Evolutionary conservation across 371 early-diverging fungal species (phyloP), one percentile per base, ranked within the genome.

Genomic region (Apophysomyces trapeziformis): DNA sequence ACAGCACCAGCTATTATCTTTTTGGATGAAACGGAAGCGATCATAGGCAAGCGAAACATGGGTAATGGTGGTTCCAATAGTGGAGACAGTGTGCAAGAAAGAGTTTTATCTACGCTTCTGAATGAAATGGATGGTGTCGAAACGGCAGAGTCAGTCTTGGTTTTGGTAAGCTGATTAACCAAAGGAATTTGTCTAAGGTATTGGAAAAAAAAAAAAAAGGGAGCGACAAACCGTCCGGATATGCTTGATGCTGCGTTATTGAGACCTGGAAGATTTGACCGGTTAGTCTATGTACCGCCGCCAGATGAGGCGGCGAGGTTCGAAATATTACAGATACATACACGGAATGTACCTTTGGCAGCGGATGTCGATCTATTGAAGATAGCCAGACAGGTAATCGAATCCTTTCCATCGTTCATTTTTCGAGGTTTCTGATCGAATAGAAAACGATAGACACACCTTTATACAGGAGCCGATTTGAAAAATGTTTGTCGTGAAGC

Each of bases 51-150:
- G 76, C 90, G 93, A 68, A 89, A 85, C 61, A 91, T 83, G 88
- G 92, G 90, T 1, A 66, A 84, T 32, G 88, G 81, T 8, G 85
- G 85, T 39, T 80, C 78, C 5, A 73, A 78, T n/a, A 85, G 88
- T 1, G 87, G 88, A 0, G 96, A 96, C 65, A 79, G 87, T 32
- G 97, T 96, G 4, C 94, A 92, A 65, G 96, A 96, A 69, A 83
- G 98, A 12, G 87, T 97, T 0, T 68, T 98, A 16, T 91, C 96
- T 4, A 95, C 93, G 6, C 77, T 99, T 60, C 74, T 99, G 62
- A 97, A 97, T 66, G 99, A 99, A 73, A 96, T 99, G 97, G 99
- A 99, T 75, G 99, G 99, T 16, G 87, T 98, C 3, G 94, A 96
- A 64, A 65, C 70, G 0, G 88, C 88, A 0, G 85, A 85, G 18